Evolutionary conservation across 257 asterid species (phyloP).

Genomic region (Plantago ovata): DNA sequence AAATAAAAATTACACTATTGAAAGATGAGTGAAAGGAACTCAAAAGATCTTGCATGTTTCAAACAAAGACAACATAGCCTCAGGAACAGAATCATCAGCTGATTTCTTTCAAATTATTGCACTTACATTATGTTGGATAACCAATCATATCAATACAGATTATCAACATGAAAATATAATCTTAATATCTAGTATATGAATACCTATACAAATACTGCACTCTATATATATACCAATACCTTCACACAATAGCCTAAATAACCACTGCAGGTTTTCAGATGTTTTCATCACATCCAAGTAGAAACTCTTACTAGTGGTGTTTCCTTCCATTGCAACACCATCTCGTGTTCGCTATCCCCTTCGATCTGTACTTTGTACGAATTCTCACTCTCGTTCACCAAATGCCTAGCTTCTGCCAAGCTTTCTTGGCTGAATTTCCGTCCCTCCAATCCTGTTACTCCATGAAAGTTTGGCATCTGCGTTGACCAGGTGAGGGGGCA

Average conservation of each 20-base stretch:
- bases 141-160: background rate
- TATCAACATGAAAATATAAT: background rate
- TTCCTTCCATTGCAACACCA: constrained; percentile 63
- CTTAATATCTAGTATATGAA: constrained; percentile 1
- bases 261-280: constrained; percentile 8
- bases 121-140: background rate
- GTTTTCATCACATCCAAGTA: constrained; percentile 44
- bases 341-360: constrained; percentile 34
- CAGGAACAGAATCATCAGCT: background rate
- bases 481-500: constrained; percentile 43
- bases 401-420: constrained; percentile 49
- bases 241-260: background rate
- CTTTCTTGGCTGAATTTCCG: constrained; percentile 41
- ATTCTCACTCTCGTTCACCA: constrained; percentile 42
- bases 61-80: too few relatives aligned
- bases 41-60: too few relatives aligned
- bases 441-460: constrained; percentile 21
- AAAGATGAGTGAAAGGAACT: too few relatives aligned
- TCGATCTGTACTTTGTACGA: constrained; percentile 33
- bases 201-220: background rate
- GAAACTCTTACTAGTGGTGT: constrained; percentile 60
- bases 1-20: too few relatives aligned
- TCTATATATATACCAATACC: background rate
- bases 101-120: background rate
- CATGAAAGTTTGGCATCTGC: constrained; percentile 37